A percentile compares a stretch with the other conserved stretches of the same genome.
phyloP scores from a whole-genome alignment of 441 rosid genomes.

The Corymbia citriodora region DNA sequence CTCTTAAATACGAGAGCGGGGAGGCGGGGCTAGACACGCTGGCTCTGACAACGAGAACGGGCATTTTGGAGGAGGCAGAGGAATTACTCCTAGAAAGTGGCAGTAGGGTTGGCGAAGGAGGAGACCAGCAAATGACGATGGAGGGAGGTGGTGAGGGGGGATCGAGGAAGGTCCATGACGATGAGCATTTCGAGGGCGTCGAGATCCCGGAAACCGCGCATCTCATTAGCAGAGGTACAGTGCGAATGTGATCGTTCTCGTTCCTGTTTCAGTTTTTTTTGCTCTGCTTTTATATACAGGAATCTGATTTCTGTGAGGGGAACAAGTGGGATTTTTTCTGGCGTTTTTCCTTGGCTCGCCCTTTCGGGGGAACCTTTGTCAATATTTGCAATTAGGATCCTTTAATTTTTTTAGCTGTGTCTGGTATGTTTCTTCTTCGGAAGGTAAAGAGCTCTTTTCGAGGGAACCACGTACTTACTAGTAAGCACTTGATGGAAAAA shows the following conservation, averaged over 20 bases:
- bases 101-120: not conserved
- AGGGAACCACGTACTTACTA: not conserved
- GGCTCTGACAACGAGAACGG: not conserved
- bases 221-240: conserved; percentile 72
- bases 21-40: not conserved
- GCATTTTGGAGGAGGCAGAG: conserved; percentile 16
- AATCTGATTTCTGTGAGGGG: not conserved
- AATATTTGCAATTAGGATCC: not conserved
- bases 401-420: not conserved
- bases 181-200: conserved; percentile 13
- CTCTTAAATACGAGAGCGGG: not conserved
- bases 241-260: not conserved
- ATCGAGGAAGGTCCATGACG: conserved; percentile 16
- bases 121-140: conserved; percentile 10
- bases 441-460: not conserved
- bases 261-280: not conserved
- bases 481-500: not conserved
- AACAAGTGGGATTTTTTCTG: not conserved
- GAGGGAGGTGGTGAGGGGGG: not conserved
- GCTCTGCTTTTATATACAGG: not conserved
- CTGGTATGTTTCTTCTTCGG: not conserved
- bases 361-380: not conserved
- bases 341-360: not conserved
- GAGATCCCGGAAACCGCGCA: conserved; percentile 85
- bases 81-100: conserved; percentile 20